phyloP scores from a whole-genome alignment of 495 filamentous ascomycete genomes.

The Penicillium flavigenum region DNA sequence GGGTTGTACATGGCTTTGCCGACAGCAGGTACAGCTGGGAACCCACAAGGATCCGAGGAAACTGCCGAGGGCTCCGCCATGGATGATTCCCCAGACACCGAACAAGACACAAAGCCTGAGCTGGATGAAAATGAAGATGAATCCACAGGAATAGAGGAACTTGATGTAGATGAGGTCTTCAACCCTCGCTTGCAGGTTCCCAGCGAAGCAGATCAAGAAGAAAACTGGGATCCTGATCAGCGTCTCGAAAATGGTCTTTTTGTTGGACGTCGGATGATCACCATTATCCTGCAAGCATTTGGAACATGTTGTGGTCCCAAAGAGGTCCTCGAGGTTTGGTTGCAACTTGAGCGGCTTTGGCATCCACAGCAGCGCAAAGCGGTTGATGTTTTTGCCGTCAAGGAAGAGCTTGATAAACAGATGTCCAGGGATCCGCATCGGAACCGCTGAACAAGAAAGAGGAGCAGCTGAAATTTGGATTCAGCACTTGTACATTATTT shows the following conservation, averaged over 20 bases:
- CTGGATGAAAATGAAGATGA: conserved; percentile 7
- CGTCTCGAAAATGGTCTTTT: conserved; percentile 47
- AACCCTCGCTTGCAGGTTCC: conserved; percentile 2
- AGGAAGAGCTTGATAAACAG: conserved; percentile 44
- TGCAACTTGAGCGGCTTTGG: conserved; percentile 46
- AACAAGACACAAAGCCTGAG: neutral
- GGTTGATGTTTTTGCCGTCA: conserved; percentile 37
- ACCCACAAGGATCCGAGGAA: neutral
- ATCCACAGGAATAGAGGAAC: conserved; percentile 3
- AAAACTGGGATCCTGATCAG: conserved; percentile 20
- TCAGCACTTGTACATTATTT: conserved; percentile 38
- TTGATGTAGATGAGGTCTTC: conserved; percentile 29
- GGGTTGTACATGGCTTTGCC: conserved; percentile 37
- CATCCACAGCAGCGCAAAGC: conserved; percentile 39
- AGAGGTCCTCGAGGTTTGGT: conserved; percentile 43
- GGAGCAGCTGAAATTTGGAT: conserved; percentile 5
- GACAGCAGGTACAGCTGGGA: conserved; percentile 7
- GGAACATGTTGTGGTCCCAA: conserved; percentile 39
- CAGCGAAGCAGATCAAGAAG: conserved; percentile 9
- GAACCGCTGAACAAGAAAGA: conserved; percentile 13
- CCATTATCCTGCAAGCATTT: conserved; percentile 44
- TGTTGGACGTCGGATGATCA: conserved; percentile 43
- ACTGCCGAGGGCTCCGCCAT: neutral
- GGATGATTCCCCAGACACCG: neutral
- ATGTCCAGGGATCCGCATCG: conserved; percentile 22